Conservation (phyloP, 2,329 filamentous ascomycete genomes). For the Aspergillus tanneri region DNA sequence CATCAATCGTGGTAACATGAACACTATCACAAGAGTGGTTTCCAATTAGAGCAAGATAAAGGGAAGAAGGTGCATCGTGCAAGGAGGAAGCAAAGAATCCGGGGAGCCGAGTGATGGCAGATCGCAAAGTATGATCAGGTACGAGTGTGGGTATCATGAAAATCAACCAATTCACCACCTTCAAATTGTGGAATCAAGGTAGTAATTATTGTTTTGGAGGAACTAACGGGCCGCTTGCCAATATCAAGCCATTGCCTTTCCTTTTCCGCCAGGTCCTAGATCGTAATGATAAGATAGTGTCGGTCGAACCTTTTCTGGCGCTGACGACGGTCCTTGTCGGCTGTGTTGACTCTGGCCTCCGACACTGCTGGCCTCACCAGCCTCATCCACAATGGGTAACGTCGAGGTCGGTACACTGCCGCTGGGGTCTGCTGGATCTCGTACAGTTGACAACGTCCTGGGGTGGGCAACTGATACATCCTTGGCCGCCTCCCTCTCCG, state of each 20-base stretch:
- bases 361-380: slow-evolving; percentile 71
- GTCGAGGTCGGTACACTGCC: slow-evolving; percentile 54
- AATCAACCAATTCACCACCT: slow-evolving; percentile 12
- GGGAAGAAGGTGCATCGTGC: slow-evolving; percentile 20
- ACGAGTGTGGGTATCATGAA: slow-evolving; percentile 24
- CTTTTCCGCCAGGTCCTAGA: slow-evolving; percentile 22
- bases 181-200: neutral
- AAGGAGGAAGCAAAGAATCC: slow-evolving; percentile 15
- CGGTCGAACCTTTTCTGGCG: slow-evolving; percentile 33
- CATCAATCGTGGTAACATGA: slow-evolving; percentile 37
- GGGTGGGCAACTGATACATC: slow-evolving; percentile 62
- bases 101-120: slow-evolving; percentile 14
- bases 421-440: slow-evolving; percentile 58
- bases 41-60: slow-evolving; percentile 11
- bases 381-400: slow-evolving; percentile 86
- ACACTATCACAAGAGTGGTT: slow-evolving; percentile 22
- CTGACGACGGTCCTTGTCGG: slow-evolving; percentile 28
- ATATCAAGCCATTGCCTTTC: slow-evolving; percentile 22
- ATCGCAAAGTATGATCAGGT: slow-evolving; percentile 17
- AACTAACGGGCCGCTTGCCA: neutral
- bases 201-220: neutral
- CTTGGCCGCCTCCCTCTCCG: slow-evolving; percentile 63
- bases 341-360: slow-evolving; percentile 59
- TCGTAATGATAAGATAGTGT: slow-evolving; percentile 23
- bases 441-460: slow-evolving; percentile 58